phyloP scores from a whole-genome alignment of 306 rosid species.

The Alnus glutinosa region DNA sequence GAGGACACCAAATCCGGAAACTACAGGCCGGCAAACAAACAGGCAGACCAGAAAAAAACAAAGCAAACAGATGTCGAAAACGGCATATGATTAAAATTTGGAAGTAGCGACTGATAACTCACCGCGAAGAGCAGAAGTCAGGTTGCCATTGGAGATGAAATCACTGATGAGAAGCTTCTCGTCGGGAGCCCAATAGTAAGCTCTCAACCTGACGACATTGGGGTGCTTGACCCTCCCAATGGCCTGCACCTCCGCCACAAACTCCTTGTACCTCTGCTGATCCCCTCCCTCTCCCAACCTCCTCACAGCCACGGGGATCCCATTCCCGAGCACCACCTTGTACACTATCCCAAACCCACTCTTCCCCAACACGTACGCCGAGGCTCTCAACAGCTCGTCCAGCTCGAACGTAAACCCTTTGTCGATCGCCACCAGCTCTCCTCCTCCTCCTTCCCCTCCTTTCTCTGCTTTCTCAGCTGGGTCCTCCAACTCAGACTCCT shows the following conservation, averaged over 20 bases:
- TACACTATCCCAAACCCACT: slow-evolving; percentile 97
- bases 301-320: slow-evolving; percentile 95
- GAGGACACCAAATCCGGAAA: not conserved
- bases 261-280: slow-evolving; percentile 86
- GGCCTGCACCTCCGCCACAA: slow-evolving; percentile 83
- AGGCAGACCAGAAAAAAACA: no score
- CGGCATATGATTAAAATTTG: not conserved
- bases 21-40: not conserved
- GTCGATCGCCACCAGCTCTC: slow-evolving; percentile 87
- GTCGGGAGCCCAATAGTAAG: slow-evolving; percentile 95
- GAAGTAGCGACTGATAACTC: not conserved
- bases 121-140: slow-evolving; percentile 85
- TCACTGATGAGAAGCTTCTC: slow-evolving; percentile 96
- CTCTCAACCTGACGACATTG: slow-evolving; percentile 74
- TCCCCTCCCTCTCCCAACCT: slow-evolving; percentile 93
- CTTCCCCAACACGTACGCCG: slow-evolving; percentile 96
- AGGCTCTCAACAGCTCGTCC: slow-evolving; percentile 88
- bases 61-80: not conserved
- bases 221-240: slow-evolving; percentile 95
- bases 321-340: slow-evolving; percentile 92
- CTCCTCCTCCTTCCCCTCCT: slow-evolving; percentile 47
- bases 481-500: slow-evolving; percentile 76
- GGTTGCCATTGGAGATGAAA: slow-evolving; percentile 85
- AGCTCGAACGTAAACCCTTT: slow-evolving; percentile 86
- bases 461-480: slow-evolving; percentile 37